Evolutionary conservation across 108 stramenopile species (phyloP).

Genomic region (Cyclotella atomus): DNA sequence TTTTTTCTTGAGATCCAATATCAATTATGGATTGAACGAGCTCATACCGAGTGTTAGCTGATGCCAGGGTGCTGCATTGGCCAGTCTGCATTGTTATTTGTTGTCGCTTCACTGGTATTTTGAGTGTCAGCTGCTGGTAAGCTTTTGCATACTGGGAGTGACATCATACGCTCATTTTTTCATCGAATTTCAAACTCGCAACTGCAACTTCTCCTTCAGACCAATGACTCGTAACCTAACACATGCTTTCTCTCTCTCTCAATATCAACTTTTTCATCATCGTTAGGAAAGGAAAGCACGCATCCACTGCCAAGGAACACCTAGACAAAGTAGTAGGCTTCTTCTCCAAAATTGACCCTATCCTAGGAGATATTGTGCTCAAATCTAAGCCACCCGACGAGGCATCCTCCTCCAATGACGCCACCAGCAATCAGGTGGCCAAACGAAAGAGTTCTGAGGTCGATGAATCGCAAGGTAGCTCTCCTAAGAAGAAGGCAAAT

Average conservation of each 20-base stretch:
- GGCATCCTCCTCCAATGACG: slow-evolving; percentile 16
- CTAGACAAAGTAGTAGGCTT: slow-evolving; percentile 60
- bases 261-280: background rate
- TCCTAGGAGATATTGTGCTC: slow-evolving; percentile 59
- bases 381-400: slow-evolving; percentile 50
- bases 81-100: no score
- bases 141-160: no score
- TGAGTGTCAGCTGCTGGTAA: no score
- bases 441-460: slow-evolving; percentile 53
- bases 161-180: background rate
- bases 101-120: no score
- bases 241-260: background rate
- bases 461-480: slow-evolving; percentile 15
- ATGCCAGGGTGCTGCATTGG: no score
- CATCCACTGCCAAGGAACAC: slow-evolving; percentile 61
- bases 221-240: background rate
- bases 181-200: background rate
- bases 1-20: no score
- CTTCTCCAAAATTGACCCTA: slow-evolving; percentile 72
- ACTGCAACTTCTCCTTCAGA: background rate
- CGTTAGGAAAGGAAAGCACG: slow-evolving; percentile 71
- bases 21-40: no score
- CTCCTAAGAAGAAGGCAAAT: slow-evolving; percentile 42
- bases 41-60: no score
- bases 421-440: slow-evolving; percentile 27